phyloP scores from a whole-genome alignment of 352 stramenopile genomes.

The Salisapilia sapeloensis region DNA sequence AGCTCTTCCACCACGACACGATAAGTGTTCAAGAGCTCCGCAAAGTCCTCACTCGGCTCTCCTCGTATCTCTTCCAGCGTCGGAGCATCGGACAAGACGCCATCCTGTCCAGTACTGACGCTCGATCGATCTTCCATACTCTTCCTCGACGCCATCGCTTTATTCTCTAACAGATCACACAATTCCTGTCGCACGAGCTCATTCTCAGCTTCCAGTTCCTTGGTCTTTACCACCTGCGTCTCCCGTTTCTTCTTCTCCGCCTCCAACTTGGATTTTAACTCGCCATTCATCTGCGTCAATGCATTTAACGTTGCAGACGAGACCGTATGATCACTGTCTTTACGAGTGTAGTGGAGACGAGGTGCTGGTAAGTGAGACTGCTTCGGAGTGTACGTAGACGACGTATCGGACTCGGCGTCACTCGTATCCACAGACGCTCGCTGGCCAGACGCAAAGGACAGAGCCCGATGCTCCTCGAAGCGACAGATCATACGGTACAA shows the following conservation, averaged over 20 bases:
- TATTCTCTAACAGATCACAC: slow-evolving; percentile 59
- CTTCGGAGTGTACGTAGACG: slow-evolving; percentile 26
- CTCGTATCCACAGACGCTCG: slow-evolving; percentile 4
- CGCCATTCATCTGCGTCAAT: slow-evolving; percentile 8
- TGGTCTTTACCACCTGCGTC: slow-evolving; percentile 16
- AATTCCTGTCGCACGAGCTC: slow-evolving; percentile 46
- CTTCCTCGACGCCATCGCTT: slow-evolving; percentile 14
- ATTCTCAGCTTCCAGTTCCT: slow-evolving; percentile 50
- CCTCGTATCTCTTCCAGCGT: slow-evolving; percentile 10
- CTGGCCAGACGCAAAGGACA: slow-evolving; percentile 30
- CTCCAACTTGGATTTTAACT: slow-evolving; percentile 4
- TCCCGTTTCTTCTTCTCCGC: slow-evolving; percentile 22
- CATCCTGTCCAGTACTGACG: slow-evolving; percentile 1
- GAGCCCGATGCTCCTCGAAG: slow-evolving; percentile 67
- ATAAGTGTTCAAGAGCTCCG: slow-evolving; percentile 51
- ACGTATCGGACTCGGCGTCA: slow-evolving; percentile 6
- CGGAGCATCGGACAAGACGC: slow-evolving; percentile 10
- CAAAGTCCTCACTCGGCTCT: slow-evolving; percentile 20
- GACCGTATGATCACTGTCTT: slow-evolving; percentile 20
- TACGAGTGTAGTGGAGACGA: no score
- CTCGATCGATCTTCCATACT: slow-evolving; percentile 8
- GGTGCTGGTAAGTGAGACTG: slow-evolving; percentile 19
- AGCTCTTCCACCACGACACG: slow-evolving; percentile 47
- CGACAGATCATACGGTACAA: slow-evolving; percentile 77
- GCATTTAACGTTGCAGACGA: slow-evolving; percentile 11